phyloP scores from a whole-genome alignment of 176 grass and related monocot species.

The Poa annua region DNA sequence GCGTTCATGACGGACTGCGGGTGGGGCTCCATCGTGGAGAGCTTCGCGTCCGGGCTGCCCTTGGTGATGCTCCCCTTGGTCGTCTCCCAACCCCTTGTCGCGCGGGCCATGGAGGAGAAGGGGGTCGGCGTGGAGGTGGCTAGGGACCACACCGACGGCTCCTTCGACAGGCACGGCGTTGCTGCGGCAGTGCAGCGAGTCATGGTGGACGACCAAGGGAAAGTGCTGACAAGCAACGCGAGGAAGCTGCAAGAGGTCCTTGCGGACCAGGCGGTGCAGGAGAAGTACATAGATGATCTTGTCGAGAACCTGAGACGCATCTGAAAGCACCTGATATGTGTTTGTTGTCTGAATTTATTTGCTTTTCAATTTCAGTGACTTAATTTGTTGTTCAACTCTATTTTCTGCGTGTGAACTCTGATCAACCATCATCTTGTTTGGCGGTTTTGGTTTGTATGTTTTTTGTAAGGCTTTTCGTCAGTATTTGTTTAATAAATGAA shows the following conservation, averaged over 20 bases:
- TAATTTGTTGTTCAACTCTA: too few relatives aligned
- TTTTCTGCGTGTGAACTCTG: too few relatives aligned
- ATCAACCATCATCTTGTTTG: too few relatives aligned
- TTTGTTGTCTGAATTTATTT: too few relatives aligned
- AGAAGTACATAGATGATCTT: conserved; percentile 51
- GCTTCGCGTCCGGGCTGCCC: conserved; percentile 52
- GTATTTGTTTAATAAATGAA: too few relatives aligned
- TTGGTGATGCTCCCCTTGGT: conserved; percentile 57
- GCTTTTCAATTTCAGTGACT: too few relatives aligned
- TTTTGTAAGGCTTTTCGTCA: too few relatives aligned
- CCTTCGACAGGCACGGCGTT: conserved; percentile 37
- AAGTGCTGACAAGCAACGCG: conserved; percentile 27
- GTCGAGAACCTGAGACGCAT: not conserved
- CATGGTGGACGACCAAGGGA: conserved; percentile 51
- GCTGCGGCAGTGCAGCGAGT: conserved; percentile 32
- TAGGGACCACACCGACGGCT: conserved; percentile 42
- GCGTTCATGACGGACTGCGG: conserved; percentile 72
- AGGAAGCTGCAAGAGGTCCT: conserved; percentile 10
- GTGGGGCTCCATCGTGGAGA: conserved; percentile 63
- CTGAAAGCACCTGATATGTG: too few relatives aligned
- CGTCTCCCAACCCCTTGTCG: conserved; percentile 34
- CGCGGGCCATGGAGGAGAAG: conserved; percentile 34
- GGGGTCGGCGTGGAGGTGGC: conserved; percentile 48
- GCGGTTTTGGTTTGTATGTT: too few relatives aligned
- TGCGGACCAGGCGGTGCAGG: not conserved